Evolutionary conservation across 2,329 filamentous ascomycete species (phyloP).

Genomic region (Pseudogymnoascus sp.): DNA sequence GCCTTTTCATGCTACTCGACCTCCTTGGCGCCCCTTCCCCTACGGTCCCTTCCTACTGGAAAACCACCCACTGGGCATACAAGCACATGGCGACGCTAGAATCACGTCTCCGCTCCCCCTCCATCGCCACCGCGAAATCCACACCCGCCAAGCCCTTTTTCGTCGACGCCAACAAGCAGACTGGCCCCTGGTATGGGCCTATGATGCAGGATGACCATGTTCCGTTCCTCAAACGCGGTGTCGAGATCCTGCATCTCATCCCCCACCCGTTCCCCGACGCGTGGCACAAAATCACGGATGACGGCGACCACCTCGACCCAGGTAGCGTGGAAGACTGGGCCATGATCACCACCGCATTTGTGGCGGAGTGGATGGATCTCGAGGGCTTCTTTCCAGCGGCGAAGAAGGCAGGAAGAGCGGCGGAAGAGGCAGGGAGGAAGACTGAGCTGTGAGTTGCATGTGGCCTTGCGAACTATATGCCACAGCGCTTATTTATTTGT

Average conservation of each 20-base stretch:
- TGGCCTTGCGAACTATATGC: background rate
- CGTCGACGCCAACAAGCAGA: constrained; percentile 50
- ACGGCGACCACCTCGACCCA: constrained; percentile 75
- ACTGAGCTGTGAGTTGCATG: constrained; percentile 5
- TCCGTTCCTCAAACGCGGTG: constrained; percentile 79
- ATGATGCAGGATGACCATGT: constrained; percentile 79
- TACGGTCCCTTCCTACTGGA: constrained; percentile 74
- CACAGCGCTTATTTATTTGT: constrained; percentile 1
- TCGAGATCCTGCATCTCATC: constrained; percentile 84
- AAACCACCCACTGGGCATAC: constrained; percentile 91
- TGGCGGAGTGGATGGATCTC: constrained; percentile 87
- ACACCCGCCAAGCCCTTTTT: constrained; percentile 51
- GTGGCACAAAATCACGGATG: constrained; percentile 81
- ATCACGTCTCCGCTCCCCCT: constrained; percentile 58
- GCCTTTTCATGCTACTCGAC: constrained; percentile 85
- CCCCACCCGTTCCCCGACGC: constrained; percentile 71
- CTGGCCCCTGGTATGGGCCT: constrained; percentile 40
- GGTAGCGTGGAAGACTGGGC: constrained; percentile 81
- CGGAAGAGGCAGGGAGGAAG: background rate
- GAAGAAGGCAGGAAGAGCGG: background rate
- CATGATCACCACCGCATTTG: constrained; percentile 73
- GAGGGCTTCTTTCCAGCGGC: constrained; percentile 25
- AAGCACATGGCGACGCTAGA: constrained; percentile 66
- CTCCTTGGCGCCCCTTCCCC: constrained; percentile 67
- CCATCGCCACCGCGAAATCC: constrained; percentile 53